Conservation (phyloP, 768 basidiomycete species). For the Tylopilus subfusipes region DNA sequence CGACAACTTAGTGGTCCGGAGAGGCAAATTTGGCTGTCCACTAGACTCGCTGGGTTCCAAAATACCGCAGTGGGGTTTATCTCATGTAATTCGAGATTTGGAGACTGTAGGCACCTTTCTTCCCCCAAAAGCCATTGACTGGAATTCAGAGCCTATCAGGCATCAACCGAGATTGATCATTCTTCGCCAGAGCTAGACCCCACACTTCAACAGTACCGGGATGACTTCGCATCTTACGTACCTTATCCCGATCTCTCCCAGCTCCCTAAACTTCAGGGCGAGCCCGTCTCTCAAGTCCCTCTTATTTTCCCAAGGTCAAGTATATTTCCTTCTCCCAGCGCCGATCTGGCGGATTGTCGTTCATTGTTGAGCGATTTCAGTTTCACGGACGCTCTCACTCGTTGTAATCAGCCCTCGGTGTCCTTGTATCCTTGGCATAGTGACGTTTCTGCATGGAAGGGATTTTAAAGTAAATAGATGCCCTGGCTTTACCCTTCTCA, state of each 20-base stretch:
- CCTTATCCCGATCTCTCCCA: conserved; percentile 1
- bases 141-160: conserved; percentile 18
- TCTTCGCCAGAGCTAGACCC: conserved; percentile 7
- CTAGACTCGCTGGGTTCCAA: conserved; percentile 24
- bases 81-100: conserved; percentile 22
- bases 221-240: not conserved
- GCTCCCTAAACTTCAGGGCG: not conserved
- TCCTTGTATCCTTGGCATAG: conserved; percentile 1
- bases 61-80: conserved; percentile 19
- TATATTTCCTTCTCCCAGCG: not conserved
- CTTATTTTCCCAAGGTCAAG: not conserved
- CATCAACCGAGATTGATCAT: conserved; percentile 19
- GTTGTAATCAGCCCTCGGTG: not conserved
- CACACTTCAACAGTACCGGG: not conserved
- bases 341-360: not conserved
- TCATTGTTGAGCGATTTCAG: not conserved
- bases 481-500: not conserved
- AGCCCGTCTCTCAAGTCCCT: not conserved
- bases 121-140: not conserved
- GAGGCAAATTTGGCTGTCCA: conserved; percentile 7
- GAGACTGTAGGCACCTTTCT: conserved; percentile 28
- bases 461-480: not conserved
- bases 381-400: not conserved
- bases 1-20: conserved; percentile 15
- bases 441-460: not conserved